These are phyloP conservation scores for Hamigera avellanea DNA, from an alignment of 495 filamentous ascomycete species.

Conservation along the genomic window DNA sequence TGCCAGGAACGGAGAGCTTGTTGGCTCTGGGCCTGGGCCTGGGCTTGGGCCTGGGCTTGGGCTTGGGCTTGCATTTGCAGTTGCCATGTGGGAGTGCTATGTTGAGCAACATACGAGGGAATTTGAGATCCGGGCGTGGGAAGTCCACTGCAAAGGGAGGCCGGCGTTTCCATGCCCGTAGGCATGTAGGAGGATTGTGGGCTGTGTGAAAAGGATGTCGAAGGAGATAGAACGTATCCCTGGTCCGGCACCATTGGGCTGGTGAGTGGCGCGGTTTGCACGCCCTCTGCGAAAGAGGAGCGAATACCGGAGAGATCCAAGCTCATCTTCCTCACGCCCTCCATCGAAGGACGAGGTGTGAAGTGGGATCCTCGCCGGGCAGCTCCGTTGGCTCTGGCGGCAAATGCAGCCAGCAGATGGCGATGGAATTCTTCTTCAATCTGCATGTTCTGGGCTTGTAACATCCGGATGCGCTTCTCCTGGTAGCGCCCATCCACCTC, in stretches of 20 bases:
- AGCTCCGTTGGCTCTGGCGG: conserved; percentile 14
- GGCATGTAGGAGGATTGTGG: conserved; percentile 16
- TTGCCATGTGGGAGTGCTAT: conserved; percentile 9
- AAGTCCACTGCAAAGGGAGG: conserved; percentile 1
- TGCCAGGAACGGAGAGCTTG: conserved; percentile 13
- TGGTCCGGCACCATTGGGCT: conserved; percentile 15
- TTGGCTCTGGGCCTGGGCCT: background rate
- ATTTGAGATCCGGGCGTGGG: conserved; percentile 9
- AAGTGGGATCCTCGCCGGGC: conserved; percentile 15
- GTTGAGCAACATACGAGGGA: conserved; percentile 18
- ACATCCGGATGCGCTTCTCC: conserved; percentile 31
- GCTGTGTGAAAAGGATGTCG: conserved; percentile 13
- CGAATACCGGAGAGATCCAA: conserved; percentile 26
- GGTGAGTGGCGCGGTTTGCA: conserved; percentile 14
- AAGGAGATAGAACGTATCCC: conserved; percentile 21
- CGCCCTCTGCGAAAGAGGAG: conserved; percentile 17
- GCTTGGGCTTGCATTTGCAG: background rate
- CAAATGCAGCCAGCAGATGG: conserved; percentile 26
- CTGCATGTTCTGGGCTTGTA: conserved; percentile 32
- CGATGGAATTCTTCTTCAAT: conserved; percentile 31
- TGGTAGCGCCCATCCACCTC: conserved; percentile 70
- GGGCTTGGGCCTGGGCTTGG: background rate
- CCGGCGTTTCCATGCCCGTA: conserved; percentile 6
- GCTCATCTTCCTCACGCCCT: conserved; percentile 30
- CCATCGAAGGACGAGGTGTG: conserved; percentile 16